A percentile compares a stretch with the other conserved stretches of the same genome.
These are phyloP conservation scores for Rasamsonia emersonii DNA, from an alignment of 2,329 filamentous ascomycete species.

Conservation along the genomic window DNA sequence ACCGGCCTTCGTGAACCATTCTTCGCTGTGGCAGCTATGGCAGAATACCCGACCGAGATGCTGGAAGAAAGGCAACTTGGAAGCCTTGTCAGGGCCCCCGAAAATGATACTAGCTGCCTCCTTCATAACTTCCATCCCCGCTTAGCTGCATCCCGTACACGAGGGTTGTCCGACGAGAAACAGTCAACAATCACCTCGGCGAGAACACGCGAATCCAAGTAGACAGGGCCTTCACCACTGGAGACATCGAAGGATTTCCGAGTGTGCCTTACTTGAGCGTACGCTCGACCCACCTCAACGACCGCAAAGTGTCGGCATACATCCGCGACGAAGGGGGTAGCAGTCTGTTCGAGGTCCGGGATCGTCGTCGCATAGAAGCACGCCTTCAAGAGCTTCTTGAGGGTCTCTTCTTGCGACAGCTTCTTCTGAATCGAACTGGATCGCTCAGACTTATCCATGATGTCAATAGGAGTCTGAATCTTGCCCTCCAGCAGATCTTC, in stretches of 20 bases:
- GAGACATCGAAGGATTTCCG: slow-evolving; percentile 74
- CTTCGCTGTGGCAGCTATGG: slow-evolving; percentile 92
- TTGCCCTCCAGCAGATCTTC: slow-evolving; percentile 72
- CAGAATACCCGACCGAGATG: slow-evolving; percentile 77
- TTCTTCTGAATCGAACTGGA: slow-evolving; percentile 82
- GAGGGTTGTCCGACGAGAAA: slow-evolving; percentile 71
- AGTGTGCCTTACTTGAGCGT: slow-evolving; percentile 69
- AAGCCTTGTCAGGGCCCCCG: slow-evolving; percentile 61
- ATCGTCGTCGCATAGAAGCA: slow-evolving; percentile 78
- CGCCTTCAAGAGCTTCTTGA: slow-evolving; percentile 84
- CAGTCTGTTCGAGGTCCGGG: slow-evolving; percentile 68
- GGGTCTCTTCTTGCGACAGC: slow-evolving; percentile 66
- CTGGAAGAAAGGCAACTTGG: slow-evolving; percentile 73
- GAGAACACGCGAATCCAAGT: slow-evolving; percentile 76
- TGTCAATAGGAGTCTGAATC: slow-evolving; percentile 57
- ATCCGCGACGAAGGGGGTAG: slow-evolving; percentile 66
- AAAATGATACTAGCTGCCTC: slow-evolving; percentile 71
- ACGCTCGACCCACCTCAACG: slow-evolving; percentile 76
- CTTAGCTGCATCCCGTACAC: slow-evolving; percentile 72
- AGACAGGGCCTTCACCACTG: slow-evolving; percentile 77
- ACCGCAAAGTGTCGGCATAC: slow-evolving; percentile 85
- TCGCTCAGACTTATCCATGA: slow-evolving; percentile 67
- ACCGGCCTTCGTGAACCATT: slow-evolving; percentile 97
- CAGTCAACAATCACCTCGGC: slow-evolving; percentile 87
- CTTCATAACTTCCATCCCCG: slow-evolving; percentile 68